Conservation (phyloP, 2,329 filamentous ascomycete genomes). For the Epichloe baconii region DNA sequence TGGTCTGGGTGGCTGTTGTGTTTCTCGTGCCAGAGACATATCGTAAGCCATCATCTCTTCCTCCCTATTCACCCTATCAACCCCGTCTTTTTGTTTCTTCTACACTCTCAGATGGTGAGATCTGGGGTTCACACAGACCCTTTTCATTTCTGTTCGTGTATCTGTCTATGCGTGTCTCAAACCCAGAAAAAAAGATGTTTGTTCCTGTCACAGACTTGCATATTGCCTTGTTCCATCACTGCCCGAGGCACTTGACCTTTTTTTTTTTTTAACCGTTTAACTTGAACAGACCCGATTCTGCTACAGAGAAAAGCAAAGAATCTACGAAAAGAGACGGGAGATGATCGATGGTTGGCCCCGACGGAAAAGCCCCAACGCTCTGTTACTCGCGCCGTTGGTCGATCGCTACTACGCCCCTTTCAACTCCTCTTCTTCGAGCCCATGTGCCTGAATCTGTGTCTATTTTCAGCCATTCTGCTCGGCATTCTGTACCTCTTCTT, state of each 20-base stretch:
- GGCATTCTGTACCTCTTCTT: conserved; percentile 87
- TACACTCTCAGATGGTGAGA: not conserved
- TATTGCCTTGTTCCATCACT: not conserved
- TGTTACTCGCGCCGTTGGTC: conserved; percentile 45
- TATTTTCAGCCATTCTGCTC: conserved; percentile 73
- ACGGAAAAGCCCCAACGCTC: conserved; percentile 62
- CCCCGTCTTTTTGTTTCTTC: not conserved
- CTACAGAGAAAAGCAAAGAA: conserved; percentile 58
- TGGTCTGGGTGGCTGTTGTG: conserved; percentile 49
- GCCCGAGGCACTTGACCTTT: not conserved
- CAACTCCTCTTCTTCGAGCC: conserved; percentile 70
- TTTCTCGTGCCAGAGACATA: conserved; percentile 81
- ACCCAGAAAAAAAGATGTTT: not conserved
- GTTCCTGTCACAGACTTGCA: not conserved
- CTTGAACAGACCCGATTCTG: conserved; percentile 44
- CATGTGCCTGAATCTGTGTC: conserved; percentile 72
- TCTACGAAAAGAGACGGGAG: conserved; percentile 62
- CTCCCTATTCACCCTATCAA: not conserved
- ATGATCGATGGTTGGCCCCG: conserved; percentile 61
- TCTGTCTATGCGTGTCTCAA: not conserved
- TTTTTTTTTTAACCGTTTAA: not conserved
- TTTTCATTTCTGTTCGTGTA: not conserved
- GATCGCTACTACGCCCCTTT: conserved; percentile 56
- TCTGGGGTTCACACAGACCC: not conserved
- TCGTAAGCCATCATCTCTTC: conserved; percentile 27